Conservation (phyloP, 2,329 filamentous ascomycete genomes). For the Metarhizium rileyi region DNA sequence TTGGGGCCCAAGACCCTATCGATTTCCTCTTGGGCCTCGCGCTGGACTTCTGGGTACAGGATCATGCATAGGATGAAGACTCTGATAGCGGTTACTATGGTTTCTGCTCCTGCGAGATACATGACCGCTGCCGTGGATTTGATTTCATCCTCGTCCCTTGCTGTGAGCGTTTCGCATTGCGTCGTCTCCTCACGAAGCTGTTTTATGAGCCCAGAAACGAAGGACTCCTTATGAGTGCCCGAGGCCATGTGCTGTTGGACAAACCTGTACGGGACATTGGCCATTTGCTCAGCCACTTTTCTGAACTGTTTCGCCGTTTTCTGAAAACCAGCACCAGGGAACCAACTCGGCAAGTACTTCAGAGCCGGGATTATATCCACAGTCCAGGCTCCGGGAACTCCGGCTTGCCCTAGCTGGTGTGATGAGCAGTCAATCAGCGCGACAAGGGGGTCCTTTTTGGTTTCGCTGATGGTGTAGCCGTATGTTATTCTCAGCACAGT, state of each 20-base stretch:
- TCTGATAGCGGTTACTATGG: not conserved
- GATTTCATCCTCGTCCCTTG: conserved; percentile 1
- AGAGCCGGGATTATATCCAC: conserved; percentile 24
- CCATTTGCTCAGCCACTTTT: conserved; percentile 8
- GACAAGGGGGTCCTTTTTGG: conserved; percentile 20
- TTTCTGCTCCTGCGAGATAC: conserved; percentile 11
- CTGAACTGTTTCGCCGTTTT: conserved; percentile 18
- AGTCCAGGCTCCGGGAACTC: conserved; percentile 21
- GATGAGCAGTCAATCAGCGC: conserved; percentile 19
- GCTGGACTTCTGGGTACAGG: conserved; percentile 30
- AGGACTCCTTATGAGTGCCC: conserved; percentile 13
- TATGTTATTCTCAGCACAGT: conserved; percentile 12
- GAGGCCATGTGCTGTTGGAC: conserved; percentile 17
- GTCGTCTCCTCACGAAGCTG: not conserved
- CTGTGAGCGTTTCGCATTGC: not conserved
- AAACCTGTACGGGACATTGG: conserved; percentile 21
- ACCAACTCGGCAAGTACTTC: conserved; percentile 18
- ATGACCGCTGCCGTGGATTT: conserved; percentile 3
- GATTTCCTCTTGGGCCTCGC: conserved; percentile 29
- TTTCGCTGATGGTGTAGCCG: conserved; percentile 22
- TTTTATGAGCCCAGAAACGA: conserved; percentile 14
- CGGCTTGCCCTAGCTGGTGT: conserved; percentile 17
- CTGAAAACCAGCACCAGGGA: conserved; percentile 22
- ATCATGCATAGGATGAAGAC: conserved; percentile 37
- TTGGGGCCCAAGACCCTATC: conserved; percentile 31